phyloP scores from a whole-genome alignment of 768 basidiomycete genomes.

The Cyclocybe aegerita region DNA sequence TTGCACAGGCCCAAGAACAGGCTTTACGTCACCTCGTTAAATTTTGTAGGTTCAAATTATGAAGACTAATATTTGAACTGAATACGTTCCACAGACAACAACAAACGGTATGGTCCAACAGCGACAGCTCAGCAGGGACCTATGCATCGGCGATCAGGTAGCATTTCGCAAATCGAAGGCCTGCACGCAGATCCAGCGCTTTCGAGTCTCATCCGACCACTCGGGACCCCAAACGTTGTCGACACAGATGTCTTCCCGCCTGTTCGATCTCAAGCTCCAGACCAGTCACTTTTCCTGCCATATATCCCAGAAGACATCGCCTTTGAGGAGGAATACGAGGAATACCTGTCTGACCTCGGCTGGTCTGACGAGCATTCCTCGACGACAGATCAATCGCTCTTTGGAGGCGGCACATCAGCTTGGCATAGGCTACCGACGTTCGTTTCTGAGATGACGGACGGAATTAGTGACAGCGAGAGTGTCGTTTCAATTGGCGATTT shows the following conservation, averaged over 20 bases:
- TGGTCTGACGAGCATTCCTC: constrained; percentile 53
- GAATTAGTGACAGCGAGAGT: constrained; percentile 93
- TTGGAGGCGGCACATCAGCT: constrained; percentile 49
- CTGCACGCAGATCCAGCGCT: constrained; percentile 74
- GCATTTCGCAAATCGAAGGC: constrained; percentile 81
- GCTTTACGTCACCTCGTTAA: constrained; percentile 91
- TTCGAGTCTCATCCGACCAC: constrained; percentile 68
- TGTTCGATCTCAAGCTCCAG: constrained; percentile 80
- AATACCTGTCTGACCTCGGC: constrained; percentile 87
- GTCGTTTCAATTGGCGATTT: constrained; percentile 89
- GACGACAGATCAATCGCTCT: constrained; percentile 14
- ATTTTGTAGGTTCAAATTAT: constrained; percentile 68
- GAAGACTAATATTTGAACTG: constrained; percentile 8
- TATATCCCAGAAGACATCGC: constrained; percentile 94
- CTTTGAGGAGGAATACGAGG: constrained; percentile 96
- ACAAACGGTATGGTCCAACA: constrained; percentile 76
- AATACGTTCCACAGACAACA: constrained; percentile 65
- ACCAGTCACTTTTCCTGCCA: constrained; percentile 81
- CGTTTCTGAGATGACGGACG: constrained; percentile 78
- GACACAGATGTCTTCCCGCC: constrained; percentile 97
- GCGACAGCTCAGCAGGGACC: constrained; percentile 51
- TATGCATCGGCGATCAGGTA: constrained; percentile 75
- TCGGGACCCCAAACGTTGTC: constrained; percentile 73
- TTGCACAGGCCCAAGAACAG: constrained; percentile 83
- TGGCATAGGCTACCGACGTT: constrained; percentile 84